Base-by-base conservation (phyloP, 495 filamentous ascomycete genomes). In the Thermothielavioides terrestris region DNA sequence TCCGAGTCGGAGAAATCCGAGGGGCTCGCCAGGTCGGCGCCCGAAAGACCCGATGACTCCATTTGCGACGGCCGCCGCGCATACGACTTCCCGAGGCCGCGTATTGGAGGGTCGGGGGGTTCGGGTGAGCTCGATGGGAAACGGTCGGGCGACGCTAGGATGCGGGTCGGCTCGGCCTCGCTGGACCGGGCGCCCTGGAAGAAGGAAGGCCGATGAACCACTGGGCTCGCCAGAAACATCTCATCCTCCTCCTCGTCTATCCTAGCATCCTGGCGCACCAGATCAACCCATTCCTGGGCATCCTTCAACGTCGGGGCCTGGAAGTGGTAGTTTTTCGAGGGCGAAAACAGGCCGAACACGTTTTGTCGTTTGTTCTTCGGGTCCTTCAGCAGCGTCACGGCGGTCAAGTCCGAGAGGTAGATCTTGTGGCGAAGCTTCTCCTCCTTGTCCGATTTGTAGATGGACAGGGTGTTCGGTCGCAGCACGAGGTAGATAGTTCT, bases 341-440 rank as follows among this genome's bases (percentile, higher is more conserved):
- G 85, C 9, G 90, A 89, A 62, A 95, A 98, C n/a, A 97, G 72
- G 2, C 86, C 92, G 63, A 97, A 95, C 34, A 95, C 79, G 57
- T 94, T 77, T 27, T 83, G 74, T 26, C 82, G 79, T 52, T 83
- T 84, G 25, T 85, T 83, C 69, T 92, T 94, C 1, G 87, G 82
- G 53, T 95, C 88, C 58, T 86, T 90, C 42, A 96, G 80, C 42
- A 85, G 75, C 1, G 89, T 86, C 27, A 95, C 86, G 4, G 91
- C 91, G 4, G 90, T 95, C 49, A 97, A 76, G 50, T 98, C 92
- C 28, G 87, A 86, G 37, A 96, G 78, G 59, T 79, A 81, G 53
- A 98, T 80, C 57, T 94, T 89, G 57, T 88, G 84, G 21, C 87
- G 82, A 7, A 98, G 78, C 62, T 91, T 88, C 56, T 84, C 86